Base-by-base conservation (phyloP, 805 yeast genomes). In the Kluyveromyces siamensis region DNA sequence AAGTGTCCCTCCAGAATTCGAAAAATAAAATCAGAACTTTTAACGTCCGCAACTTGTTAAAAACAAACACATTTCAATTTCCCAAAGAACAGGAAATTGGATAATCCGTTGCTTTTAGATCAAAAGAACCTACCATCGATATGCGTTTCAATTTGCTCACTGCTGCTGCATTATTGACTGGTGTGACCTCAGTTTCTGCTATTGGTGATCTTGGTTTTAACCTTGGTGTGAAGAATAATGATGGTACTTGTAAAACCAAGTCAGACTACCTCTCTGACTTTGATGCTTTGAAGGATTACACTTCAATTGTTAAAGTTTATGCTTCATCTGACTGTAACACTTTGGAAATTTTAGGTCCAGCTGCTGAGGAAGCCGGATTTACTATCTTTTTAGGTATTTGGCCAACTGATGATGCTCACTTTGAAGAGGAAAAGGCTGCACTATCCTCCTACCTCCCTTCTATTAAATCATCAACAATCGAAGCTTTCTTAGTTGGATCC, bases 241-340 rank as follows among this genome's bases (percentile, higher is more conserved):
- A 73, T 43, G 93, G 89, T 58, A 72, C 76, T 61, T 89, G 96
- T 76, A 90, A 89, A 71, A 60, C 78, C 49, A 74, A 86, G 44
- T 65, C 70, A 16, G 95, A 88, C 60, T 91, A 81, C 71, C 75
- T 74, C 58, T 56, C 69, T 44, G 97, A 90, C 65, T 75, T 91
- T 56, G 72, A 73, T 21, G 66, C 72, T 37, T 70, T 91, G 57
- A 70, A 78, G 46, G 57, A 72, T 43, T 79, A 85, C 72, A 70
- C 93, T 39, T 70, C 72, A 52, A 76, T 77, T 45, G 79, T 91
- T 58, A 87, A 90, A 70, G 85, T 91, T 37, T 91, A 88, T 66
- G 93, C 97, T 30, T 89, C 85, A 44, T 83, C 95, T n/a, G 95
- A 87, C 69, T 91, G 97, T 76, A 83, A 89, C 77, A 86, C 96